Base-by-base conservation (phyloP, 2,329 filamentous ascomycete genomes). In the Pseudodiploospora longispora region DNA sequence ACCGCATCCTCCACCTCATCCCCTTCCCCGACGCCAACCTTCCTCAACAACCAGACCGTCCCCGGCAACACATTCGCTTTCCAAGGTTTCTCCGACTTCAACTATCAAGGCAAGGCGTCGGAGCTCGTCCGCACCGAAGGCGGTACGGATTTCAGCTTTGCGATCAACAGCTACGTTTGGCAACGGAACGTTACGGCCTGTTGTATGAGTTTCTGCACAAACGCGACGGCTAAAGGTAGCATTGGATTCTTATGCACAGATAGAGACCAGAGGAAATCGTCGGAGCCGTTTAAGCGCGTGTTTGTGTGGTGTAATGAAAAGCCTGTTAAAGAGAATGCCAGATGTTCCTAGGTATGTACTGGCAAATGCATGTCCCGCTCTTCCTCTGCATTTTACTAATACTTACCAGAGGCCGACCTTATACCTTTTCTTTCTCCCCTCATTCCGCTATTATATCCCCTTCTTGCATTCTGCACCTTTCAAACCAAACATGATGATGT, bases 11-110 rank as follows among this genome's bases (percentile, higher is more conserved):
- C 44, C 12, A 37, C 37, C n/a, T 38, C 46, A 10, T 30, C 41
- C 10, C n/a, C 30, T 19, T 27, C 30, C 6, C 33, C 44, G 6
- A 33, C 33, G 10, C 44, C 40, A 4, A 48, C 45, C 0, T 53
- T 58, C 44, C 48, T 59, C 36, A 55, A 55, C 49, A 58, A 56
- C 48, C 43, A 47, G 36, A 58, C 53, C 9, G 42, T 33, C 6
- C 51, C 52, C 0, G 30, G 28, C 10, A 37, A 39, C 2, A 44
- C 47, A 2, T 56, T 59, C 27, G 54, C 53, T 4, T 65, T 66
- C 54, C 63, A 65, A 41, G 61, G 47, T 6, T 65, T 57, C 38
- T 52, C 55, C 1, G 46, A 48, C 6, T 2, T 36, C 3, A 50
- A 58, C 35, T 63, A 54, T 46, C 29, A 10, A 2, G 60, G 60